Base-by-base conservation (phyloP, 1,284 basidiomycete genomes). In the Trichosporon asahii region DNA sequence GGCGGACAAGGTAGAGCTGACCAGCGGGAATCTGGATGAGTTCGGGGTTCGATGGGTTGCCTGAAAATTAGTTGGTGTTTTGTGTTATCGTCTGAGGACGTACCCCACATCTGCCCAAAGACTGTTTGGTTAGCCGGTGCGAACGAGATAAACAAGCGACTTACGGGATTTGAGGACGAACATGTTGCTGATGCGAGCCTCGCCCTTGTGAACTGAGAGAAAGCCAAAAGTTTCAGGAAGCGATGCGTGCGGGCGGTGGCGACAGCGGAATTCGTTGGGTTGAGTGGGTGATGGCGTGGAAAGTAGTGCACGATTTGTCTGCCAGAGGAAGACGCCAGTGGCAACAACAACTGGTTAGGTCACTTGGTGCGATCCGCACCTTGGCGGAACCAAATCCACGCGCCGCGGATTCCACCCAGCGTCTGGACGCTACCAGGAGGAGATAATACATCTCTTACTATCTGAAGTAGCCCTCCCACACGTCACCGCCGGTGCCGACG, bases 1-100 rank as follows among this genome's bases (percentile, higher is more conserved):
- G 92, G 64, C 96, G 89, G 69, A 96, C 90, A 71, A 98, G 90
- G 84, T 91, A 96, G 33, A 99, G 88, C 79, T 95, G 90, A 2
- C 96, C 97, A 73, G 91, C 90, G 15, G 93, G 91, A 69, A 98
- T 92, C 85, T 97, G 96, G 66, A 97, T 94, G 66, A 99, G 88
- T 83, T 97, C 95, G 21, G 93, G 89, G 68, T 93, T 92, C 83
- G 94, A 92, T 21, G 85, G 83, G 69, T 85, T 84, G 27, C 84
- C 84, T 85, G 68, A 23, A 1, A 1, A 46, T 53, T 21, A 66
- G 66, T 66, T 53, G 60, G 67, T 27, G 40, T 23, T 40, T 23
- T 23, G 69, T 35, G 21, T 11, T 18, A 40, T 40, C 31, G 23
- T 25, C 27, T 23, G 31, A 15, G n/a, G 46, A 88, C 92, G 82